Evolutionary conservation across 164 flowering plant genomes (phyloP), one percentile per base, ranked within the genome.

Genomic region (Buxus sempervirens): DNA sequence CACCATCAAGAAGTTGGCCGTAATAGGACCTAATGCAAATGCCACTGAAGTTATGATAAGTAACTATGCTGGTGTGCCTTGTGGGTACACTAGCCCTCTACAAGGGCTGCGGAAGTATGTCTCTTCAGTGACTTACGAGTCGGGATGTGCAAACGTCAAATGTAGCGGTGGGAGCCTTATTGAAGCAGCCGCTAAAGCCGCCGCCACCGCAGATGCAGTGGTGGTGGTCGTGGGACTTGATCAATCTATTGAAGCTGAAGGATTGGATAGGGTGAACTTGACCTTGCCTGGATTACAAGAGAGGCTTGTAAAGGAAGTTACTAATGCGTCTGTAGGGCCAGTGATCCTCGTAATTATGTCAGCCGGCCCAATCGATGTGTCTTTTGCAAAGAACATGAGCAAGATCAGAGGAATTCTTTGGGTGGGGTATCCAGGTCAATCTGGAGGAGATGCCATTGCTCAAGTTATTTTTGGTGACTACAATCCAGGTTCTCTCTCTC

Each of bases 341-440:
- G 85, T 82, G 42, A 64, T 90, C 26, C 71, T 90, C 5, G 90
- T 89, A 3, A 27, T 90, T 25, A 81, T 90, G 85, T 78, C 90
- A 0, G 92, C 80, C 4, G 88, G 96, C n/a, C 85, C 87, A 0
- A 71, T 89, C n/a, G 96, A 90, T 63, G 61, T 90, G 14, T 79
- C 87, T 1, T 86, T 86, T 54, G 79, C 79, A 0, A 71, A 64
- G 69, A 78, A 78, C 38, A 25, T 68, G 59, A 73, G 67, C 21
- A 79, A 78, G n/a, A 77, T 89, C 68, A 78, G 77, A 9, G 85
- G 78, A 3, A 79, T 89, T 24, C 42, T 89, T 54, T 89, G 95
- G 95, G 89, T 79, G 2, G 91, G 92, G 5, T 87, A 86, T 67
- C 92, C 95, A 8, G 95, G 95, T 53, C 83, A 89, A 73, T 80